Evolutionary conservation across 2,329 filamentous ascomycete species (phyloP).

Genomic region (Epichloe coenophiala): DNA sequence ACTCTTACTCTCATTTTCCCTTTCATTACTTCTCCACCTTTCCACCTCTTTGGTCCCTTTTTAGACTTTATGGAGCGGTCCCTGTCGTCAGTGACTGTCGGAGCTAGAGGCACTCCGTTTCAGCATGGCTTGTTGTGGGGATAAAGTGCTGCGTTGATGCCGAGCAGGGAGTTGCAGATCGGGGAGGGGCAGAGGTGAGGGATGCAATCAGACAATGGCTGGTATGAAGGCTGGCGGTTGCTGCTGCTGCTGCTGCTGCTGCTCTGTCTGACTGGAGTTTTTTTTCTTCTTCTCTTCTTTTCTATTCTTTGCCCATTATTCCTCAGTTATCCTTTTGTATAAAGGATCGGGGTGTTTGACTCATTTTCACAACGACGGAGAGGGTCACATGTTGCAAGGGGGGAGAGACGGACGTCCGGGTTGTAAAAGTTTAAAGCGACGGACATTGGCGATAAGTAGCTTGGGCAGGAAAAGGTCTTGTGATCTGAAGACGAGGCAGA

Average conservation of each 20-base stretch:
- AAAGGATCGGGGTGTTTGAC: conserved; percentile 1
- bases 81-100: neutral
- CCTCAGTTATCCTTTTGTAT: conserved; percentile 1
- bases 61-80: neutral
- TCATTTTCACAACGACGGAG: neutral
- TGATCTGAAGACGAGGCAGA: neutral
- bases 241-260: neutral
- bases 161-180: neutral
- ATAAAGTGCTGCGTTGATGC: neutral
- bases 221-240: neutral
- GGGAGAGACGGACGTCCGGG: neutral
- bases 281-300: neutral
- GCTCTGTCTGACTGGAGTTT: neutral
- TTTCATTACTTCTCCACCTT: neutral
- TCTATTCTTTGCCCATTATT: neutral
- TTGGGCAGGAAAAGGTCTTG: neutral
- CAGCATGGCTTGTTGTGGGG: neutral
- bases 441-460: conserved; percentile 2
- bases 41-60: neutral
- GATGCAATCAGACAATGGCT: neutral
- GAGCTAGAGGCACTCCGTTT: neutral
- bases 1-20: neutral
- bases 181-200: neutral
- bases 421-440: conserved; percentile 1
- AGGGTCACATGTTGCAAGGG: neutral